These are phyloP conservation scores for Hsuehochloa calcarea DNA, from an alignment of 176 grass and related monocot species.

Conservation along the genomic window DNA sequence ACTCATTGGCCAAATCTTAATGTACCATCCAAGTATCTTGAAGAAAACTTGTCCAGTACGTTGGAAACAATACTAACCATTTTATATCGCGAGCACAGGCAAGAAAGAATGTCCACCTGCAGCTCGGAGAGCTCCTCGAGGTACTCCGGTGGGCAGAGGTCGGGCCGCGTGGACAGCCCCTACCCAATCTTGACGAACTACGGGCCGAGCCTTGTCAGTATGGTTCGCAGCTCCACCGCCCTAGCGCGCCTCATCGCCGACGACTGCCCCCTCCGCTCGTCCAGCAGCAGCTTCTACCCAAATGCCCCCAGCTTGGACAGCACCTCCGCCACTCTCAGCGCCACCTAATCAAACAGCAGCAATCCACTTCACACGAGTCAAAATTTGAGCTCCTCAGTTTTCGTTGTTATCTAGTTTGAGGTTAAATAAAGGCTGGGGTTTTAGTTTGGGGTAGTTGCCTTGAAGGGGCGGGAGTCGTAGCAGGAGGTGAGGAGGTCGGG, in stretches of 20 bases:
- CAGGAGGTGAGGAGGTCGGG: too few species aligned
- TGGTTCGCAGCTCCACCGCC: slow-evolving; percentile 69
- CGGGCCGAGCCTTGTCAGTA: slow-evolving; percentile 73
- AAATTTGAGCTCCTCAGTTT: too few species aligned
- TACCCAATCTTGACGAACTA: slow-evolving; percentile 98
- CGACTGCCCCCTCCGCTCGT: slow-evolving; percentile 54
- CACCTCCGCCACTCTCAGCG: too few species aligned
- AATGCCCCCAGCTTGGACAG: too few species aligned
- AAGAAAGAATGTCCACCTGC: slow-evolving; percentile 51
- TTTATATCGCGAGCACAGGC: not conserved
- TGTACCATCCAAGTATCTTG: not conserved
- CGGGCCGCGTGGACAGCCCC: slow-evolving; percentile 38
- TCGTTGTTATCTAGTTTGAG: too few species aligned
- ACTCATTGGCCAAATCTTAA: not conserved
- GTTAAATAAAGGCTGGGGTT: too few species aligned
- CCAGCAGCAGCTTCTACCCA: slow-evolving; percentile 49
- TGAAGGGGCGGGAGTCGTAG: too few species aligned
- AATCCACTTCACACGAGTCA: too few species aligned
- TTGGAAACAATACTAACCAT: not conserved
- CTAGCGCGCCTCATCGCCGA: slow-evolving; percentile 50
- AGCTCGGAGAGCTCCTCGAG: slow-evolving; percentile 89
- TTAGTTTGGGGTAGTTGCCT: too few species aligned
- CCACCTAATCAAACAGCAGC: too few species aligned
- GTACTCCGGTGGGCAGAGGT: slow-evolving; percentile 73
- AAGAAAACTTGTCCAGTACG: not conserved